Evolutionary conservation across 139 green algal species (phyloP).

Genomic region (Volvox africanus): DNA sequence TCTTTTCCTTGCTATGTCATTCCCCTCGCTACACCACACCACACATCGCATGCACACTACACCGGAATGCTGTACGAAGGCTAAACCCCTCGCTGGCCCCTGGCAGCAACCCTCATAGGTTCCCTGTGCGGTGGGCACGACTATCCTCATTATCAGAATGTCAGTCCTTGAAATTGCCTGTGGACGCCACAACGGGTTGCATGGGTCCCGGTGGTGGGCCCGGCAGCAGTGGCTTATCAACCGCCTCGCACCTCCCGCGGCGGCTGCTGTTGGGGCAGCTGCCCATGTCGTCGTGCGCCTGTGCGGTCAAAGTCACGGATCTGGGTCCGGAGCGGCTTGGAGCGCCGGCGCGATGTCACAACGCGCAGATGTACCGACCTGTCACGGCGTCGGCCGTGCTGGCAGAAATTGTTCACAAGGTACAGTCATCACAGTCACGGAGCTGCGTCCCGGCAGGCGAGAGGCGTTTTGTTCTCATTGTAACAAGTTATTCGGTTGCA

Average conservation of each 20-base stretch:
- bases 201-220: not conserved
- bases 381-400: slow-evolving; percentile 17
- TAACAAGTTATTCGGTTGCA: not conserved
- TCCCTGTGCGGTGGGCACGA: slow-evolving; percentile 15
- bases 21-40: too few species aligned
- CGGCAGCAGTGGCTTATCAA: not conserved
- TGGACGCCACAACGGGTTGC: not conserved
- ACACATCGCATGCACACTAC: too few species aligned
- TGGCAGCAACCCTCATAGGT: slow-evolving; percentile 2
- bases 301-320: slow-evolving; percentile 13
- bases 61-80: too few species aligned
- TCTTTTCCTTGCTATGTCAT: too few species aligned
- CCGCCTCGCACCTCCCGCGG: not conserved
- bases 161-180: not conserved
- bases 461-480: too few species aligned
- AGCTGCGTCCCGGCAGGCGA: too few species aligned
- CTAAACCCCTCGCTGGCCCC: too few species aligned
- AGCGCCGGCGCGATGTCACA: not conserved
- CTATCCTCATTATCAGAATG: not conserved
- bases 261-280: slow-evolving; percentile 5
- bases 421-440: not conserved
- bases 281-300: slow-evolving; percentile 46
- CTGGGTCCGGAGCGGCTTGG: not conserved
- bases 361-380: not conserved
- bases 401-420: slow-evolving; percentile 32